Evolutionary conservation across 2,329 filamentous ascomycete genomes (phyloP).

Genomic region (Penicillium sp.): DNA sequence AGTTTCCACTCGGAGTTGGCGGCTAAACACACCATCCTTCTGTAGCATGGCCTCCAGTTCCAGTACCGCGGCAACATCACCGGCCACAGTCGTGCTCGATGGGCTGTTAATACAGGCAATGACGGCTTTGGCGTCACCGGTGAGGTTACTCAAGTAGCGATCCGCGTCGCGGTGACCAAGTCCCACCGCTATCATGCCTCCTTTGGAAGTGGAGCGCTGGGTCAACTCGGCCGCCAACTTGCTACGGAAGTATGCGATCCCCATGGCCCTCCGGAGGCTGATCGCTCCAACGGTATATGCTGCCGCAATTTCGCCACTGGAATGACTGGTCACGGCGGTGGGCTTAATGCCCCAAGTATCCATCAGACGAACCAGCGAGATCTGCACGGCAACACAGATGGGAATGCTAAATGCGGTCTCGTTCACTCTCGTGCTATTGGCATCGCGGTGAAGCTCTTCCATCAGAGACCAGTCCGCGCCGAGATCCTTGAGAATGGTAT

Average conservation of each 20-base stretch:
- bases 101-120: constrained; percentile 28
- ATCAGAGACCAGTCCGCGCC: background rate
- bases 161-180: constrained; percentile 5
- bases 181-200: constrained; percentile 25
- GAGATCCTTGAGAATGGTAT: background rate
- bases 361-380: constrained; percentile 50
- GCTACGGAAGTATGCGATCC: constrained; percentile 39
- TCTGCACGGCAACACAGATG: constrained; percentile 48
- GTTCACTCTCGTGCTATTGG: background rate
- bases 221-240: background rate
- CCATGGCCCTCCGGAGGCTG: constrained; percentile 35
- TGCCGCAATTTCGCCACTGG: constrained; percentile 53
- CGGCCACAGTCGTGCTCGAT: constrained; percentile 25
- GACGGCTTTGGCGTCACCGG: background rate
- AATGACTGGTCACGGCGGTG: constrained; percentile 48
- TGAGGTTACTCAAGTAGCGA: background rate
- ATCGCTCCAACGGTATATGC: constrained; percentile 48
- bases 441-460: background rate
- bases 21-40: constrained; percentile 19
- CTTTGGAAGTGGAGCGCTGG: background rate
- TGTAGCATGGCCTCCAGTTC: constrained; percentile 26
- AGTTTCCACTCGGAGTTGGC: constrained; percentile 18
- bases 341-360: constrained; percentile 48
- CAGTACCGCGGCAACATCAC: constrained; percentile 19
- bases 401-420: constrained; percentile 4